phyloP scores from a whole-genome alignment of 371 early-diverging fungal species.

The Coemansia sp. region DNA sequence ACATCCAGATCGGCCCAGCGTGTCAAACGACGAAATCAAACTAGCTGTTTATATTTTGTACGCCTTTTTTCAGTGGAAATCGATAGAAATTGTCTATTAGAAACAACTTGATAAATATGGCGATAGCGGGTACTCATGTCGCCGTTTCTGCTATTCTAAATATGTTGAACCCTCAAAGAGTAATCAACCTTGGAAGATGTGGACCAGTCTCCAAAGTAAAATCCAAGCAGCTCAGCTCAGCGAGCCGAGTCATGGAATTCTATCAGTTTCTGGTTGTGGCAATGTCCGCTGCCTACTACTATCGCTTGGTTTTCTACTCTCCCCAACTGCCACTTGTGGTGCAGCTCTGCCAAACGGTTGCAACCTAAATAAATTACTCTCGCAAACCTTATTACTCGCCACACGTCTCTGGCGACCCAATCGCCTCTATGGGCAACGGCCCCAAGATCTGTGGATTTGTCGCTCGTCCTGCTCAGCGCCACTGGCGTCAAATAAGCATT shows the following conservation, averaged over 20 bases:
- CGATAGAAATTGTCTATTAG: too few species aligned
- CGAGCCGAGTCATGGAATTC: neutral
- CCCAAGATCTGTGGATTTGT: conserved; percentile 62
- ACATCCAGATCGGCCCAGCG: neutral
- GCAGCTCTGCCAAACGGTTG: neutral
- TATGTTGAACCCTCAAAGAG: too few species aligned
- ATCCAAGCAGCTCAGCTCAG: too few species aligned
- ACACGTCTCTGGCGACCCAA: conserved; percentile 61
- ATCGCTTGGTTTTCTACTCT: neutral
- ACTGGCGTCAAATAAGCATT: conserved; percentile 71
- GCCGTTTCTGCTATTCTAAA: too few species aligned
- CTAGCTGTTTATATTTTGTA: too few species aligned
- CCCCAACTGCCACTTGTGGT: neutral
- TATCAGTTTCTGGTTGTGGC: neutral
- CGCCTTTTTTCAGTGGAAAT: too few species aligned
- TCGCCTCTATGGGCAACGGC: conserved; percentile 68
- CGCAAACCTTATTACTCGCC: neutral
- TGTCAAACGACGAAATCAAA: too few species aligned
- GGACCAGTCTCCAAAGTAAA: too few species aligned
- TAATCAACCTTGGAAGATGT: too few species aligned
- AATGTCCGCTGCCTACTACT: neutral
- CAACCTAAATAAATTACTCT: neutral
- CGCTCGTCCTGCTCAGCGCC: conserved; percentile 61
- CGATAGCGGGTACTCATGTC: too few species aligned
- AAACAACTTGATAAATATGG: too few species aligned